A percentile compares a stretch with the other conserved stretches of the same genome.
These are phyloP conservation scores for Exophiala phaeomuriformis DNA, from an alignment of 2,329 filamentous ascomycete genomes.

Conservation along the genomic window DNA sequence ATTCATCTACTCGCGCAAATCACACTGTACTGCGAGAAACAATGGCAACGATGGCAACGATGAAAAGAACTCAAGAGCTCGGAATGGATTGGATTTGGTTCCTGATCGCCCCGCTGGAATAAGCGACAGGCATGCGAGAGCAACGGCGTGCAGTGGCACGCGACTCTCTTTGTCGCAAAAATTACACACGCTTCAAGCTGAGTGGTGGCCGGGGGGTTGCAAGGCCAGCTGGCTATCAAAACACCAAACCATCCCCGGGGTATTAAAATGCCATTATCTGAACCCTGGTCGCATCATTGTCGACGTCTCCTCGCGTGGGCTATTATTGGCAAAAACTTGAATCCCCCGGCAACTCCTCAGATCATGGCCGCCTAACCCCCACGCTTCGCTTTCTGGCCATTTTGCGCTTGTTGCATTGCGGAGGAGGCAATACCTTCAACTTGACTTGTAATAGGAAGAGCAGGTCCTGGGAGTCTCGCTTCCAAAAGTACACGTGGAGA, in stretches of 20 bases:
- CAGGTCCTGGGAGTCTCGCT: no score
- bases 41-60: no score
- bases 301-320: no score
- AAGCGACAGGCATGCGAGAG: no score
- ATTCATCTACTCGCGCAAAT: no score
- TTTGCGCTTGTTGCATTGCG: background rate
- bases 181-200: constrained; percentile 11
- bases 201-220: constrained; percentile 6
- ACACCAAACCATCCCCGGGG: background rate
- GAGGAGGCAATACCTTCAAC: background rate
- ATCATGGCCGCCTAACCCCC: constrained; percentile 6
- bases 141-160: background rate
- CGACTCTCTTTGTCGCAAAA: constrained; percentile 11
- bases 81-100: background rate
- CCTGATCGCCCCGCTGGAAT: background rate
- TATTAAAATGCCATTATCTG: background rate
- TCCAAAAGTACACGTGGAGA: no score
- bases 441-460: background rate
- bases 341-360: background rate
- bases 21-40: no score
- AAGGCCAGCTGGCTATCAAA: background rate
- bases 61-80: no score
- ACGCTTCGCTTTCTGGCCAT: constrained; percentile 12
- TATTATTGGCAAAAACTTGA: constrained; percentile 8
- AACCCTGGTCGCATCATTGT: no score